phyloP scores from a whole-genome alignment of 129 eudicot species.

The Flaveria bidentis region DNA sequence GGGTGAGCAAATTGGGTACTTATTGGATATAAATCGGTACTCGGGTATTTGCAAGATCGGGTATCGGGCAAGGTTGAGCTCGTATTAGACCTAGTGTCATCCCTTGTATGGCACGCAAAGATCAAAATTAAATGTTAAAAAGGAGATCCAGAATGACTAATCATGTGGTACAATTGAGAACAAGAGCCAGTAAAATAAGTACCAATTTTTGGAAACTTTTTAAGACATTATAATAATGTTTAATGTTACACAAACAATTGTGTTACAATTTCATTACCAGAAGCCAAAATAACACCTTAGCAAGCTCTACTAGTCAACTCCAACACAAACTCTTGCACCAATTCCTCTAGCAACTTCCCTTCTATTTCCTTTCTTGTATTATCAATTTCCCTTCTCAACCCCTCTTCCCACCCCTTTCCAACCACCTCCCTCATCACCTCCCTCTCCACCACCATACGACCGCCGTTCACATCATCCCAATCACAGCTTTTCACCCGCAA shows the following conservation, averaged over 20 bases:
- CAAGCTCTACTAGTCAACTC: conserved; percentile 54
- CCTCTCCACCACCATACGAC: conserved; percentile 38
- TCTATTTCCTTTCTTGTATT: conserved; percentile 65
- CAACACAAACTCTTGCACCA: conserved; percentile 68
- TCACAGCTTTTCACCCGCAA: conserved; percentile 43
- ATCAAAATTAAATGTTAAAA: too few relatives aligned
- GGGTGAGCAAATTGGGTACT: too few relatives aligned
- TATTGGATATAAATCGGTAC: too few relatives aligned
- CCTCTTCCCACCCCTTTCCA: conserved; percentile 70
- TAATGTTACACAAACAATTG: conserved; percentile 44
- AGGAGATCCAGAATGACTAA: not conserved
- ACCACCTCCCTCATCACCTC: conserved; percentile 69
- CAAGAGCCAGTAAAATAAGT: not conserved
- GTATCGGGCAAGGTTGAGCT: too few relatives aligned
- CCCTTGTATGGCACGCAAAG: too few relatives aligned
- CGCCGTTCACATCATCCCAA: conserved; percentile 36
- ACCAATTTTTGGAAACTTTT: conserved; percentile 27
- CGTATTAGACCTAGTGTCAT: too few relatives aligned
- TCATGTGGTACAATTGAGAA: not conserved
- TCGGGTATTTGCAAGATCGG: too few relatives aligned
- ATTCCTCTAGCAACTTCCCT: conserved; percentile 73
- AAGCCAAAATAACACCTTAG: not conserved
- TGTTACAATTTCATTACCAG: conserved; percentile 21
- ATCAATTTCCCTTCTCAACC: conserved; percentile 54
- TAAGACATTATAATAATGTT: conserved; percentile 37